Evolutionary conservation across 2,329 filamentous ascomycete genomes (phyloP).

Genomic region (Moelleriella libera): DNA sequence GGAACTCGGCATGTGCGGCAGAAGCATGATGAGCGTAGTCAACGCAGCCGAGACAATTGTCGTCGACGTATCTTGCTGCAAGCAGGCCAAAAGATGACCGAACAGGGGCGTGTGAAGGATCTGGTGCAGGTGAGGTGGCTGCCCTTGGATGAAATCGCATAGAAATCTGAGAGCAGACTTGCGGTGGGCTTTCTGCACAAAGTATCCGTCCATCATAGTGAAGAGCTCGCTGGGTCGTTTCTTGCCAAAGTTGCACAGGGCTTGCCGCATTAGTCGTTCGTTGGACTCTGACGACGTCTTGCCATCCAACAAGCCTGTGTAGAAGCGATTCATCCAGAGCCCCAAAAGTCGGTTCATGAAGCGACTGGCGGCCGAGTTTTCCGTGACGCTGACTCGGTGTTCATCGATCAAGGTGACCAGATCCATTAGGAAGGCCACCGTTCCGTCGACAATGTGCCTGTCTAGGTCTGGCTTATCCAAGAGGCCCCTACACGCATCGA

Average conservation of each 20-base stretch:
- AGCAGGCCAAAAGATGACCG: slow-evolving; percentile 54
- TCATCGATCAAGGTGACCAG: slow-evolving; percentile 50
- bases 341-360: slow-evolving; percentile 42
- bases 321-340: slow-evolving; percentile 40
- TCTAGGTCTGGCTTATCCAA: slow-evolving; percentile 41
- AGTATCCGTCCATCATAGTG: slow-evolving; percentile 46
- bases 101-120: slow-evolving; percentile 61
- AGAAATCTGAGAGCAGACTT: slow-evolving; percentile 52
- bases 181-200: slow-evolving; percentile 50
- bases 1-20: slow-evolving; percentile 67
- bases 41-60: slow-evolving; percentile 63
- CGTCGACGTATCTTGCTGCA: slow-evolving; percentile 66
- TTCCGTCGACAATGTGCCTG: slow-evolving; percentile 49
- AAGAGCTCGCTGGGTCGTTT: slow-evolving; percentile 59
- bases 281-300: slow-evolving; percentile 26
- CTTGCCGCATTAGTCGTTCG: slow-evolving; percentile 34
- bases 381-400: slow-evolving; percentile 28
- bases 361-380: slow-evolving; percentile 27
- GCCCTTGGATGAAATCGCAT: slow-evolving; percentile 57
- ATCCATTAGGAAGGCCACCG: slow-evolving; percentile 48
- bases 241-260: slow-evolving; percentile 48
- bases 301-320: slow-evolving; percentile 20
- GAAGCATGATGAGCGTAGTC: slow-evolving; percentile 64
- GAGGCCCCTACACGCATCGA: slow-evolving; percentile 32
- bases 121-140: slow-evolving; percentile 67